Evolutionary conservation across 257 asterid species (phyloP).

Genomic region (Capsicum pubescens): DNA sequence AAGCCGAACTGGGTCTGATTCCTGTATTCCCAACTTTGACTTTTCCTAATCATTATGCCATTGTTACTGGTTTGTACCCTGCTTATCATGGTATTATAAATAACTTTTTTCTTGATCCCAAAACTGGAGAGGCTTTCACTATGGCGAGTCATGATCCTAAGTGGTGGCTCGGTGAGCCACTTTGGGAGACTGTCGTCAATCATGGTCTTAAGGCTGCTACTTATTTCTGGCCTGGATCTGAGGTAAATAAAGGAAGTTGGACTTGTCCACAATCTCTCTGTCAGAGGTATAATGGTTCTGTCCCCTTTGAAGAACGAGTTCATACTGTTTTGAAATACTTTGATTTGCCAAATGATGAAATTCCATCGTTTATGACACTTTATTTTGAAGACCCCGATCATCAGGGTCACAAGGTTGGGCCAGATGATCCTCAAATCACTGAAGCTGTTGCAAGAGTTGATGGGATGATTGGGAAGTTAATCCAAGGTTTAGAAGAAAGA

Average conservation of each 20-base stretch:
- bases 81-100: slow-evolving; percentile 68
- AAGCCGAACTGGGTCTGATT: slow-evolving; percentile 64
- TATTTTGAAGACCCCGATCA: slow-evolving; percentile 81
- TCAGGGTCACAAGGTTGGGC: slow-evolving; percentile 78
- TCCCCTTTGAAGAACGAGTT: slow-evolving; percentile 71
- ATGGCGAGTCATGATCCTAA: slow-evolving; percentile 65
- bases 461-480: slow-evolving; percentile 58
- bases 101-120: slow-evolving; percentile 63
- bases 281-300: slow-evolving; percentile 57
- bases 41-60: slow-evolving; percentile 77
- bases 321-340: slow-evolving; percentile 64
- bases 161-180: slow-evolving; percentile 89
- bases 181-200: slow-evolving; percentile 72
- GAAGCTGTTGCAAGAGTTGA: slow-evolving; percentile 61
- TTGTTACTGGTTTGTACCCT: slow-evolving; percentile 80
- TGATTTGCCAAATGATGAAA: slow-evolving; percentile 59
- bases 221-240: slow-evolving; percentile 83
- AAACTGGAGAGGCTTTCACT: slow-evolving; percentile 53
- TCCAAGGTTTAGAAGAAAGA: slow-evolving; percentile 59
- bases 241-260: slow-evolving; percentile 71
- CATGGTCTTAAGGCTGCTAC: slow-evolving; percentile 72
- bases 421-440: slow-evolving; percentile 63
- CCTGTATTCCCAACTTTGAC: slow-evolving; percentile 78
- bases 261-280: slow-evolving; percentile 56
- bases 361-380: slow-evolving; percentile 67